phyloP scores from a whole-genome alignment of 164 flowering plant species.

The Vitis cinerea region DNA sequence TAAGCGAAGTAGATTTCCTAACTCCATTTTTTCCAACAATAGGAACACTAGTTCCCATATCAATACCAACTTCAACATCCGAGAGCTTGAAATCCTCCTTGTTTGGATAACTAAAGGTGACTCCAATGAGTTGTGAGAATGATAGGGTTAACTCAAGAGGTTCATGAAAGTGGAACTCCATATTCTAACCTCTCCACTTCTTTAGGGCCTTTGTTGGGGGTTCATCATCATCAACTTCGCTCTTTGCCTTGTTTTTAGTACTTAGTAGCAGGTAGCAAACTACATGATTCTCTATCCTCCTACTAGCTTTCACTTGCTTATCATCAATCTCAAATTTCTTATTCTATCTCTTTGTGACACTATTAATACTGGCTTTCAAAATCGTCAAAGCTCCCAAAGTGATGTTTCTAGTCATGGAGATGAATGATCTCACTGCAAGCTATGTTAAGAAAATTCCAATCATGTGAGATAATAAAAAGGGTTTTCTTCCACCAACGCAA shows the following conservation, averaged over 20 bases:
- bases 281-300: slow-evolving; percentile 60
- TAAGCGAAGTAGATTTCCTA: slow-evolving; percentile 76
- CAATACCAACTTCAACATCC: slow-evolving; percentile 76
- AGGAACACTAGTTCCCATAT: slow-evolving; percentile 86
- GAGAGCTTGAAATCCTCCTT: slow-evolving; percentile 65
- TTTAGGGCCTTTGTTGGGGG: slow-evolving; percentile 53
- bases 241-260: slow-evolving; percentile 55
- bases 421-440: slow-evolving; percentile 79
- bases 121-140: slow-evolving; percentile 71
- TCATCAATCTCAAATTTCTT: slow-evolving; percentile 67
- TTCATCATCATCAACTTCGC: slow-evolving; percentile 69
- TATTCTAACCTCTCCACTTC: slow-evolving; percentile 73
- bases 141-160: slow-evolving; percentile 83
- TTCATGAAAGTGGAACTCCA: slow-evolving; percentile 80
- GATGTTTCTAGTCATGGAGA: slow-evolving; percentile 74
- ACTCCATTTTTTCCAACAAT: slow-evolving; percentile 91
- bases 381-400: slow-evolving; percentile 70
- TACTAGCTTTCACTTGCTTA: slow-evolving; percentile 76
- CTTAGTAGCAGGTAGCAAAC: slow-evolving; percentile 22
- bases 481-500: slow-evolving; percentile 85
- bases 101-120: slow-evolving; percentile 71
- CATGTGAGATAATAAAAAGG: slow-evolving; percentile 80
- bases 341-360: slow-evolving; percentile 69
- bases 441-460: slow-evolving; percentile 74
- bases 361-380: slow-evolving; percentile 78